phyloP scores from a whole-genome alignment of 2,329 filamentous ascomycete genomes.

The Arthrobotrys musiformis region DNA sequence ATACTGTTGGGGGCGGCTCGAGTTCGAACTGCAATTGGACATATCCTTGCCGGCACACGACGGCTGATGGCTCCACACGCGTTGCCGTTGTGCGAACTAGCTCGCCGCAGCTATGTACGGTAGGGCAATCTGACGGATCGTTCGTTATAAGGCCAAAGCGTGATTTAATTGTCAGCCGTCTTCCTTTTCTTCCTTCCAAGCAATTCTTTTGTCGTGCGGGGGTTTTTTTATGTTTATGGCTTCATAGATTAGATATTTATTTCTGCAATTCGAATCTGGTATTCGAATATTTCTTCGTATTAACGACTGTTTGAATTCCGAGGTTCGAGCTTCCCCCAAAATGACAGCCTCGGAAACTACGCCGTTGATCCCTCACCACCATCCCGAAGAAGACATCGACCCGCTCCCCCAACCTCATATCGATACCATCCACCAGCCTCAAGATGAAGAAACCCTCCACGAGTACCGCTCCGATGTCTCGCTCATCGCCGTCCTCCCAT shows the following conservation, averaged over 20 bases:
- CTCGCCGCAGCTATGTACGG: too few species aligned
- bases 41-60: background rate
- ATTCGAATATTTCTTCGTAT: background rate
- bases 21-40: background rate
- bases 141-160: background rate
- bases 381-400: slow-evolving; percentile 10
- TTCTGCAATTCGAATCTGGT: background rate
- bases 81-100: background rate
- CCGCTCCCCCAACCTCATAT: background rate
- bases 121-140: background rate
- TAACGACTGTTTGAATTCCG: background rate
- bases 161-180: background rate
- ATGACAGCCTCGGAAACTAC: slow-evolving; percentile 7
- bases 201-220: background rate
- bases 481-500: slow-evolving; percentile 33
- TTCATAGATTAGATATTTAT: background rate
- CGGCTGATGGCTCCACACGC: background rate
- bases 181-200: background rate
- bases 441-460: slow-evolving; percentile 24
- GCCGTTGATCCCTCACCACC: slow-evolving; percentile 2
- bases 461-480: slow-evolving; percentile 32
- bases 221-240: background rate
- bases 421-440: background rate
- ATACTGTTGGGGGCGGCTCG: background rate
- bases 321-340: background rate